Evolutionary conservation across 2,329 filamentous ascomycete genomes (phyloP).

Genomic region (Aspergillus nomiae): DNA sequence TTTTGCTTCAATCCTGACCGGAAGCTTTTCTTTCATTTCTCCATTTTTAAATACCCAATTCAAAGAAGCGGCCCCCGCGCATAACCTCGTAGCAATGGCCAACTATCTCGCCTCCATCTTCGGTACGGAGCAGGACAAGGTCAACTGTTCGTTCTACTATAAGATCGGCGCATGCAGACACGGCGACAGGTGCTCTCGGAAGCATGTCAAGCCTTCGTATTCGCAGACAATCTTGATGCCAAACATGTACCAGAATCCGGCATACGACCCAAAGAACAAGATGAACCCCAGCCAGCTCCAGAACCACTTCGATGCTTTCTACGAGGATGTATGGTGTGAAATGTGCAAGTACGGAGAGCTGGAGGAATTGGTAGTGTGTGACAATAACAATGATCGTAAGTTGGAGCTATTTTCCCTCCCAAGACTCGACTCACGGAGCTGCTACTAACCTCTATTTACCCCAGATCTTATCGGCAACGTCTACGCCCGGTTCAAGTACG

Average conservation of each 20-base stretch:
- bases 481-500: conserved; percentile 99
- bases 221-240: conserved; percentile 96
- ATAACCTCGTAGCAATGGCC: conserved; percentile 64
- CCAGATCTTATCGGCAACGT: conserved; percentile 95
- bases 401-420: conserved; percentile 28
- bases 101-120: conserved; percentile 99
- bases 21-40: too few relatives aligned
- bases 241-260: conserved; percentile 98
- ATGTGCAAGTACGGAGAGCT: conserved; percentile 98
- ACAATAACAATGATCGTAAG: conserved; percentile 97
- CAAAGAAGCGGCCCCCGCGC: background rate
- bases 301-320: conserved; percentile 99
- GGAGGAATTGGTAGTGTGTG: conserved; percentile 96
- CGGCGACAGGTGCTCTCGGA: conserved; percentile 95
- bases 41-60: background rate
- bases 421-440: background rate
- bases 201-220: conserved; percentile 99
- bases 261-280: conserved; percentile 93
- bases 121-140: conserved; percentile 98
- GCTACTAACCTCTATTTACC: conserved; percentile 11
- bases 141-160: conserved; percentile 99
- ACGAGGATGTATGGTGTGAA: conserved; percentile 99
- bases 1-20: background rate
- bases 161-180: conserved; percentile 99
- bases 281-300: conserved; percentile 96